These are phyloP conservation scores for Cyclocybe aegerita DNA, from an alignment of 768 basidiomycete species.

Conservation along the genomic window DNA sequence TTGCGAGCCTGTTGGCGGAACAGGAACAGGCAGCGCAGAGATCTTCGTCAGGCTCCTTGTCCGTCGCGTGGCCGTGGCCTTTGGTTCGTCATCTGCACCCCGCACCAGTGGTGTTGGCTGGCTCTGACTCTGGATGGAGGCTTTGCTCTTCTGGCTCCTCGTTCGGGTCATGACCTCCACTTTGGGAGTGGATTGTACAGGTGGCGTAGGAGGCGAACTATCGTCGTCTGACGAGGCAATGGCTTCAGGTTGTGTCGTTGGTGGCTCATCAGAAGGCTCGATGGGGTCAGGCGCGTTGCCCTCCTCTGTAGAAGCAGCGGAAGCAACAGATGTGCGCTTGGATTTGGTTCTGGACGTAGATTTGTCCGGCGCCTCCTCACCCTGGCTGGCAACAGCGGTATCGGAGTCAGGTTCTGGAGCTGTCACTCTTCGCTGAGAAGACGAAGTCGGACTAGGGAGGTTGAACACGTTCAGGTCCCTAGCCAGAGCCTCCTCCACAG, in stretches of 20 bases:
- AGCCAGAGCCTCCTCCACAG: constrained; percentile 32
- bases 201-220: background rate
- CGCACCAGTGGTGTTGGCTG: too few relatives aligned
- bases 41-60: constrained; percentile 15
- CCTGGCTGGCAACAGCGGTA: constrained; percentile 10
- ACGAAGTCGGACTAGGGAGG: background rate
- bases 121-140: background rate
- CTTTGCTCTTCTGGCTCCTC: constrained; percentile 16
- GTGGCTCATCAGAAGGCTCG: constrained; percentile 36
- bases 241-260: constrained; percentile 15
- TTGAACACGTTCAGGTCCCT: constrained; percentile 25
- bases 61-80: constrained; percentile 4
- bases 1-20: constrained; percentile 6
- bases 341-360: background rate
- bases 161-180: constrained; percentile 9
- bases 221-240: constrained; percentile 17
- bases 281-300: constrained; percentile 37
- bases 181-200: constrained; percentile 15
- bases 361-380: background rate
- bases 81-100: background rate
- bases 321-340: background rate
- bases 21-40: constrained; percentile 22
- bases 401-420: constrained; percentile 12
- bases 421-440: background rate
- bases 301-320: background rate